These are phyloP conservation scores for Annona squamosa DNA, from an alignment of 164 flowering plant genomes.

Conservation along the genomic window DNA sequence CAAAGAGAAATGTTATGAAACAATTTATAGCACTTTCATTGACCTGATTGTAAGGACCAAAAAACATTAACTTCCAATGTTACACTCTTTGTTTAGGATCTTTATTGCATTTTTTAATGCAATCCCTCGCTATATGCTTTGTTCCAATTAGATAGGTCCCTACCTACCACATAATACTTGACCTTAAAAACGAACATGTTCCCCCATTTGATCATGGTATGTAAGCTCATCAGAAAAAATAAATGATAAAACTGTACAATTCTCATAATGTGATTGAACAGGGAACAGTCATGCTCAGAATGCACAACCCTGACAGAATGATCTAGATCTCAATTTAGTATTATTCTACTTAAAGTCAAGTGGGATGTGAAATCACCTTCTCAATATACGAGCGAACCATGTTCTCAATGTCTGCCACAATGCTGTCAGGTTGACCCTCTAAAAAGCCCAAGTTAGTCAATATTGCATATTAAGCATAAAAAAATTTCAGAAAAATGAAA, in stretches of 20 bases:
- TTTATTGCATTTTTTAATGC: neutral
- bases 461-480: neutral
- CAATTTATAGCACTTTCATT: no score
- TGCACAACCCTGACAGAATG: neutral
- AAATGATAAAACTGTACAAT: neutral
- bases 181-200: neutral
- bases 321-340: neutral
- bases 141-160: neutral
- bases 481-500: neutral
- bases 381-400: slow-evolving; percentile 86
- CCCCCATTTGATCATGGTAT: neutral
- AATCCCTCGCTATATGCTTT: neutral
- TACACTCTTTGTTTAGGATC: neutral
- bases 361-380: slow-evolving; percentile 36
- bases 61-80: neutral
- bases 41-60: no score
- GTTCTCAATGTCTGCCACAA: slow-evolving; percentile 74
- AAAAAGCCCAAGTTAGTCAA: slow-evolving; percentile 9
- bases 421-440: slow-evolving; percentile 80
- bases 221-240: no score
- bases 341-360: neutral
- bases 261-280: neutral
- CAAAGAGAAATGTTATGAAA: neutral
- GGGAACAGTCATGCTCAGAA: neutral
- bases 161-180: neutral